Conservation (phyloP, 1,284 basidiomycete genomes). For the Coriolopsis trogii region DNA sequence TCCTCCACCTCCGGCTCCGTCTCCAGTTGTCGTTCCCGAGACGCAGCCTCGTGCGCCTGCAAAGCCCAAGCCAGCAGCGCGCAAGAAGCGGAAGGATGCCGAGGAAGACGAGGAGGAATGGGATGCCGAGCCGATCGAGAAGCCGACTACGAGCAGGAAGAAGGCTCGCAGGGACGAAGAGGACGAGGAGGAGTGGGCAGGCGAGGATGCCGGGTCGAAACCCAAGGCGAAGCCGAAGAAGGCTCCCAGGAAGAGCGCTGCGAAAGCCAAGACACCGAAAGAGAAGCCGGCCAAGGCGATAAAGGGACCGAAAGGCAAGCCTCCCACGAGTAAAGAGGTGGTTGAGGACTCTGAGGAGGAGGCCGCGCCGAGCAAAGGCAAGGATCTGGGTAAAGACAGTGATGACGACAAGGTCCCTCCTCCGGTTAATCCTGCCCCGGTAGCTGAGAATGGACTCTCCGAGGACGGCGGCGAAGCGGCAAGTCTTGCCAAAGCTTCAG, state of each 20-base stretch:
- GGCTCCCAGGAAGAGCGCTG: slow-evolving; percentile 12
- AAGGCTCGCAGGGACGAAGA: slow-evolving; percentile 26
- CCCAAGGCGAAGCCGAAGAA: slow-evolving; percentile 29
- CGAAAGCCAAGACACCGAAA: slow-evolving; percentile 14
- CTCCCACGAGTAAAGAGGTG: slow-evolving; percentile 25
- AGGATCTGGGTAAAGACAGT: not conserved
- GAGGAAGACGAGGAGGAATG: slow-evolving; percentile 18
- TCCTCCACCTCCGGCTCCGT: slow-evolving; percentile 19
- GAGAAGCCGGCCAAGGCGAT: slow-evolving; percentile 14
- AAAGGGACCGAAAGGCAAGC: slow-evolving; percentile 13
- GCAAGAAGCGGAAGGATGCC: slow-evolving; percentile 21
- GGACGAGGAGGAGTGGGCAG: slow-evolving; percentile 32
- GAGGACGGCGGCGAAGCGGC: not conserved
- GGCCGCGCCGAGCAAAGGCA: too few relatives aligned
- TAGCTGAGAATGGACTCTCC: not conserved
- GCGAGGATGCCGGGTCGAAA: slow-evolving; percentile 8
- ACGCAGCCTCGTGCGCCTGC: slow-evolving; percentile 9
- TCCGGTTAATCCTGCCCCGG: slow-evolving; percentile 4
- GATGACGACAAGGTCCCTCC: slow-evolving; percentile 12
- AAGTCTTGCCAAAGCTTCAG: not conserved
- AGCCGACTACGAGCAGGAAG: slow-evolving; percentile 23
- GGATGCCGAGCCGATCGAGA: slow-evolving; percentile 15
- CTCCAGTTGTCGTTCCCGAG: slow-evolving; percentile 14
- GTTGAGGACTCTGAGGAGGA: slow-evolving; percentile 27
- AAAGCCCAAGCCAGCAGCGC: slow-evolving; percentile 12